phyloP scores from a whole-genome alignment of 192 early-diverging fungal species.

The Coemansia sp. region DNA sequence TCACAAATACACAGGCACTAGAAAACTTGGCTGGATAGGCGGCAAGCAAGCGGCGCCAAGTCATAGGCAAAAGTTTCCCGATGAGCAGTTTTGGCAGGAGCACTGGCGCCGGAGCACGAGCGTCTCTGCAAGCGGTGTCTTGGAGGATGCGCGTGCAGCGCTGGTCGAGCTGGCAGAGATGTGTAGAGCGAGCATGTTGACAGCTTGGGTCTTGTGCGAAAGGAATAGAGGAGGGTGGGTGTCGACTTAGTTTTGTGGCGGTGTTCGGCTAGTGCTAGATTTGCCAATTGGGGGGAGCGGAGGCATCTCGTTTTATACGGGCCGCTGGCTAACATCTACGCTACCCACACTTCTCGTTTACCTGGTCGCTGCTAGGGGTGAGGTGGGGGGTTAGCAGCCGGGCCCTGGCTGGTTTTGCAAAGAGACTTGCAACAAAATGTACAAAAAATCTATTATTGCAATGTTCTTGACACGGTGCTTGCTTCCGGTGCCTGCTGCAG shows the following conservation, averaged over 20 bases:
- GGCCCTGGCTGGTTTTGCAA: neutral
- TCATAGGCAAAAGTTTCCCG: neutral
- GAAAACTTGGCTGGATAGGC: neutral
- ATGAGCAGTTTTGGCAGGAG: neutral
- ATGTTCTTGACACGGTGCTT: neutral
- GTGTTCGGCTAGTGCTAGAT: neutral
- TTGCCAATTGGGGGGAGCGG: conserved; percentile 1
- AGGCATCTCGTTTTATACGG: neutral
- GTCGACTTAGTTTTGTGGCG: neutral
- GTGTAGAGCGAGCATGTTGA: neutral
- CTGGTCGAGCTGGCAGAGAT: neutral
- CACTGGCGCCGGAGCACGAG: conserved; percentile 1
- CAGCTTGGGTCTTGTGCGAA: neutral
- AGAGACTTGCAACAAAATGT: neutral
- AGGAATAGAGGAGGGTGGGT: neutral
- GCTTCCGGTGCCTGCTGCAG: conserved; percentile 2
- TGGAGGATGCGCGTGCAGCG: neutral
- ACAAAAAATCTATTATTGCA: neutral
- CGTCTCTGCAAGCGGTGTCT: neutral
- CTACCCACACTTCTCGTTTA: neutral
- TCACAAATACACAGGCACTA: neutral
- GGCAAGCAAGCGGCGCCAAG: neutral
- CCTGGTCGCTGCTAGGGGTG: neutral
- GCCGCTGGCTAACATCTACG: neutral
- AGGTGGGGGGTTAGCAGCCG: neutral